Conservation (phyloP, 306 rosid species). For the Morella rubra region DNA sequence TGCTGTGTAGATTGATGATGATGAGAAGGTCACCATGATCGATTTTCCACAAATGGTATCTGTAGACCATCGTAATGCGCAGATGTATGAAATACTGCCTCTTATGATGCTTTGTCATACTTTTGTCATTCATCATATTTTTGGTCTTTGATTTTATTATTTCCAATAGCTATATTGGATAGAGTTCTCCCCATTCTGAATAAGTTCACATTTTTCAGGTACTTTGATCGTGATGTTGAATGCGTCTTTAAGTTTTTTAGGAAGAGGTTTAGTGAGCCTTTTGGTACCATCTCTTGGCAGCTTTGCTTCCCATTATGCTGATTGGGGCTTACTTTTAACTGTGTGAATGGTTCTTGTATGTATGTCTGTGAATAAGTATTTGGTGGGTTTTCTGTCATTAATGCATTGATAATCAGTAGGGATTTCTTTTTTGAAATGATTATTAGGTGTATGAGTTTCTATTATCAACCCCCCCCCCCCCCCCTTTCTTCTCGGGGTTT, state of each 20-base stretch:
- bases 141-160: neutral
- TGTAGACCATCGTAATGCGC: slow-evolving; percentile 82
- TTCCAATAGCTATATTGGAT: neutral
- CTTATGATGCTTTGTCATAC: neutral
- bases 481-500: too few species aligned
- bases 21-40: slow-evolving; percentile 81
- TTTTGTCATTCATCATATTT: neutral
- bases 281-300: slow-evolving; percentile 10
- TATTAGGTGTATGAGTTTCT: neutral
- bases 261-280: slow-evolving; percentile 63
- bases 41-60: slow-evolving; percentile 98
- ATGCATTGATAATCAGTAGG: neutral
- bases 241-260: slow-evolving; percentile 83
- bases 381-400: neutral
- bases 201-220: slow-evolving; percentile 59
- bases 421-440: neutral
- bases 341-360: neutral
- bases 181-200: neutral
- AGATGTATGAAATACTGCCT: slow-evolving; percentile 61
- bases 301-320: slow-evolving; percentile 5
- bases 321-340: slow-evolving; percentile 11
- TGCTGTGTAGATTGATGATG: slow-evolving; percentile 70
- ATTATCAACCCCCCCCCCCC: too few species aligned
- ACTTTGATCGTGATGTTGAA: slow-evolving; percentile 96
- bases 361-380: neutral